Evolutionary conservation across 202 grass and related monocot genomes (phyloP), one percentile per base, ranked within the genome.

Genomic region (Musa balbisiana): DNA sequence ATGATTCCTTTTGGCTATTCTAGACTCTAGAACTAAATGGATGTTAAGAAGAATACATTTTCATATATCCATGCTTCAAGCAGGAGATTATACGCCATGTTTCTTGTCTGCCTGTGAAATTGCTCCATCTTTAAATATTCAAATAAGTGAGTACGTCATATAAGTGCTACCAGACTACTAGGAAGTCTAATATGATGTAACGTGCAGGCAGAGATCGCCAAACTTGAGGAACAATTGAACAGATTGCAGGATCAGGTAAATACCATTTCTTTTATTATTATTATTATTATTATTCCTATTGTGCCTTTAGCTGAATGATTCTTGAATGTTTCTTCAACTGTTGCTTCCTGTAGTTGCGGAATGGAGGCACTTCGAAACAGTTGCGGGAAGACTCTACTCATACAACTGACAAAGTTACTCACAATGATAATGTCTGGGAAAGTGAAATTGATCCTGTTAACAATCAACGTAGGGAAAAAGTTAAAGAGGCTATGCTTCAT

Each of bases 401-500:
- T 69, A 53, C 27, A 56, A 83, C 51, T 50, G 69, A 83, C 49
- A 84, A 82, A 75, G 58, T 83, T 29, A 51, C 68, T n/a, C 75
- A 51, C 77, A 76, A 77, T 76, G 50, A 88, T 78, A 11, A 81
- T 79, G 76, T 85, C 73, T 2, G 24, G 72, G 17, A 73, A 17
- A n/a, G 24, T 56, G 85, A 95, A 82, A 87, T 99, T 1, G 89
- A 95, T 78, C 84, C 85, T 55, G 58, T 90, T 65, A 99, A 81
- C 84, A 77, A 84, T 56, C 85, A 87, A 84, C 92, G 91, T 79
- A 88, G 96, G 69, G 91, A 95, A 82, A 99, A 95, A 75, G 89
- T 99, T 76, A 95, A 95, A 80, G 89, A 90, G 2, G 96, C 96
- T 56, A 99, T 99, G 91, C 78, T 73, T 56, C 96, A 99, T 85